phyloP scores from a whole-genome alignment of 768 basidiomycete species.

The Omphalotus guepiniiformis region DNA sequence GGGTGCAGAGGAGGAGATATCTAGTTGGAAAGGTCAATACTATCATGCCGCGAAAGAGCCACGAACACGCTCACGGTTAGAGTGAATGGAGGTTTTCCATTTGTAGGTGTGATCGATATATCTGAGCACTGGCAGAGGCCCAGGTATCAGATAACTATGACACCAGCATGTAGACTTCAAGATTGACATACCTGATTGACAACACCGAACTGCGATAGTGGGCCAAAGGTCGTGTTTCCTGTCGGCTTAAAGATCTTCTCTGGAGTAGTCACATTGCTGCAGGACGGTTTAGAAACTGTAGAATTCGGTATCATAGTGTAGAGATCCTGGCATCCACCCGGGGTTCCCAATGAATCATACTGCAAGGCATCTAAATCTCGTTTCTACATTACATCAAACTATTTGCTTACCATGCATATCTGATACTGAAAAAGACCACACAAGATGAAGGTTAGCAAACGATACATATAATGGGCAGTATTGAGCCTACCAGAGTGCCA shows the following conservation, averaged over 20 bases:
- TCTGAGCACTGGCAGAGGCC: slow-evolving; percentile 40
- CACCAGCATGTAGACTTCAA: neutral
- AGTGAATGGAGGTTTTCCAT: slow-evolving; percentile 44
- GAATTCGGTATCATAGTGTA: slow-evolving; percentile 46
- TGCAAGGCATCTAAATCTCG: slow-evolving; percentile 14
- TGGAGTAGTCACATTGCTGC: slow-evolving; percentile 37
- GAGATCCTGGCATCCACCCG: slow-evolving; percentile 49
- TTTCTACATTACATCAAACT: neutral
- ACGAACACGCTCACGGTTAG: slow-evolving; percentile 33
- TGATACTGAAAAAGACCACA: slow-evolving; percentile 34
- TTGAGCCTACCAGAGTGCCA: slow-evolving; percentile 31
- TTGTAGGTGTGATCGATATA: slow-evolving; percentile 36
- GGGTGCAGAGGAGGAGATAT: slow-evolving; percentile 48
- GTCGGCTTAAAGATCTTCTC: slow-evolving; percentile 26
- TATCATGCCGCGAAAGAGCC: neutral
- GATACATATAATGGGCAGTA: neutral
- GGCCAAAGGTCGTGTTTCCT: slow-evolving; percentile 31
- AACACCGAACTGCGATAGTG: slow-evolving; percentile 41
- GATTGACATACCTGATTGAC: slow-evolving; percentile 34
- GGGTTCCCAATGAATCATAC: slow-evolving; percentile 42
- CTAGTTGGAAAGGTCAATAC: slow-evolving; percentile 18
- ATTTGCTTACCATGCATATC: slow-evolving; percentile 47
- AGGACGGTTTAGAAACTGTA: slow-evolving; percentile 28
- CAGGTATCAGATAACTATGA: neutral
- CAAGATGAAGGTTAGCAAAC: neutral